phyloP scores from a whole-genome alignment of 192 early-diverging fungal species.

The Backusella parvicylindrica region DNA sequence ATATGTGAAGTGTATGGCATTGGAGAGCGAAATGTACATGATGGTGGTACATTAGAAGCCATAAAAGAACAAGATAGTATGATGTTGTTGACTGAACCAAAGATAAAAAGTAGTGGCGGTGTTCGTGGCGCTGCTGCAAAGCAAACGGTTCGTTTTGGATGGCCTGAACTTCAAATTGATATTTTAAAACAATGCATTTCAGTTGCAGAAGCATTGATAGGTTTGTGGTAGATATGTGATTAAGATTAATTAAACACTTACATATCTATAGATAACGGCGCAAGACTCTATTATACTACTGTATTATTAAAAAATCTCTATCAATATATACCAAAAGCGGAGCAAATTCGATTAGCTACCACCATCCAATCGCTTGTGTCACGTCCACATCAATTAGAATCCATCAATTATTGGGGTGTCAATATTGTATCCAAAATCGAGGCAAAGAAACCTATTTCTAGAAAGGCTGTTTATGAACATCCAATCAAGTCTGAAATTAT shows the following conservation, averaged over 20 bases:
- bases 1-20: constrained; percentile 70
- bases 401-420: constrained; percentile 53
- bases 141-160: constrained; percentile 49
- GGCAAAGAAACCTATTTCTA: constrained; percentile 48
- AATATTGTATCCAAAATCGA: constrained; percentile 54
- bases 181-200: constrained; percentile 70
- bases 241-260: too few species aligned
- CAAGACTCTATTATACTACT: constrained; percentile 57
- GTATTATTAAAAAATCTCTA: constrained; percentile 63
- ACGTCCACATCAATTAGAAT: constrained; percentile 33
- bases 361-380: constrained; percentile 49
- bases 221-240: too few species aligned
- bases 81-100: not conserved
- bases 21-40: constrained; percentile 33
- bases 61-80: not conserved
- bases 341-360: constrained; percentile 58
- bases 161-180: constrained; percentile 80
- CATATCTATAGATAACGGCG: constrained; percentile 50
- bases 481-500: constrained; percentile 32
- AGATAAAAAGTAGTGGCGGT: not conserved
- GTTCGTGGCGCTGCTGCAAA: not conserved
- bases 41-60: constrained; percentile 17
- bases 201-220: constrained; percentile 61
- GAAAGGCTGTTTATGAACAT: constrained; percentile 58
- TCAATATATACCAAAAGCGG: constrained; percentile 52